A percentile compares a stretch with the other conserved stretches of the same genome.
These are phyloP conservation scores for Syncephalastrum contaminatum DNA, from an alignment of 371 early-diverging fungal species.

Conservation along the genomic window DNA sequence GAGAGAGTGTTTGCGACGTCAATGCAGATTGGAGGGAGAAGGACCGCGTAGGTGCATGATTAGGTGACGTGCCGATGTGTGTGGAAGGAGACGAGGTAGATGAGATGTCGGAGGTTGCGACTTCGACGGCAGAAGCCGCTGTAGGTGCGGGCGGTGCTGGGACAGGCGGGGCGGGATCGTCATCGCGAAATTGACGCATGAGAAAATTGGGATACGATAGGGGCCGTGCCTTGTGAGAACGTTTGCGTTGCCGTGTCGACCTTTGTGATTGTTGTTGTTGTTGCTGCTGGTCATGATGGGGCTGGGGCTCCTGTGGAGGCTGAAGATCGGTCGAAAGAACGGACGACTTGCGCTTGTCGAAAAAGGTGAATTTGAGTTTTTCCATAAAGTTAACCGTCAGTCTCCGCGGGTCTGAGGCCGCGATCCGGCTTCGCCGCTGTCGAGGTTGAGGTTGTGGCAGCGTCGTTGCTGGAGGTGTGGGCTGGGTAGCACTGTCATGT, in stretches of 20 bases:
- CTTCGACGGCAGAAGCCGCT: too few species aligned
- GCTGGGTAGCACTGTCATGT: not conserved
- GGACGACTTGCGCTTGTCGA: constrained; percentile 40
- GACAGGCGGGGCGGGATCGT: not conserved
- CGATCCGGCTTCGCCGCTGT: constrained; percentile 6
- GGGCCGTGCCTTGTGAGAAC: constrained; percentile 25
- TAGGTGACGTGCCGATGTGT: not conserved
- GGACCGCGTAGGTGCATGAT: constrained; percentile 6
- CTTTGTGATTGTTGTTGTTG: constrained; percentile 1
- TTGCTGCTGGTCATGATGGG: constrained; percentile 8
- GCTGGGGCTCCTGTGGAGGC: not conserved
- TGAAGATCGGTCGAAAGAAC: not conserved
- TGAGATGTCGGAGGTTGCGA: not conserved
- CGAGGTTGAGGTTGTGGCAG: constrained; percentile 1
- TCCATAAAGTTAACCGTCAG: constrained; percentile 25
- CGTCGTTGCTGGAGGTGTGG: constrained; percentile 2
- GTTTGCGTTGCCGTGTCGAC: constrained; percentile 16
- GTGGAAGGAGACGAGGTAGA: constrained; percentile 4
- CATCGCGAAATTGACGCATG: constrained; percentile 16
- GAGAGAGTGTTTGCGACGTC: constrained; percentile 16
- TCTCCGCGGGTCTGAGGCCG: constrained; percentile 19
- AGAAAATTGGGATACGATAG: constrained; percentile 37
- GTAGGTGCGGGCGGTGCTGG: not conserved
- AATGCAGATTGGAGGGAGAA: constrained; percentile 11
- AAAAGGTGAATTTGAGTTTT: constrained; percentile 39